phyloP scores from a whole-genome alignment of 2,329 filamentous ascomycete species.

The Boeremia exigua region DNA sequence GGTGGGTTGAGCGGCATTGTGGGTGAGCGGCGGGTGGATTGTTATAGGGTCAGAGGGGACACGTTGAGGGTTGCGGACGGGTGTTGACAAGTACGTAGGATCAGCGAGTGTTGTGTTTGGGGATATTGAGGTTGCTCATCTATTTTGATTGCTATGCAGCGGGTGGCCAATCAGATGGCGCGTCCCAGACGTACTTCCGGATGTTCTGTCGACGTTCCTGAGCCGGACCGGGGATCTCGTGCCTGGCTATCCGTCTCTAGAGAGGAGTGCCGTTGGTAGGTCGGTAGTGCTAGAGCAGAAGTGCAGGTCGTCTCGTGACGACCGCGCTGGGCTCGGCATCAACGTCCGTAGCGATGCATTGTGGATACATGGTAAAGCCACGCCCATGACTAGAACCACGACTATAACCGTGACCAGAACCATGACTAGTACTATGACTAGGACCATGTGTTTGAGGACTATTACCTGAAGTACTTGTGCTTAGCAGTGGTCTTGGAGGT shows the following conservation, averaged over 20 bases:
- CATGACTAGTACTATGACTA: no score
- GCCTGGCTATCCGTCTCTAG: neutral
- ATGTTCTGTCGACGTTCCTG: constrained; percentile 2
- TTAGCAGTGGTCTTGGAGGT: no score
- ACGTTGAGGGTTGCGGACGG: constrained; percentile 43
- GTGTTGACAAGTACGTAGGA: constrained; percentile 25
- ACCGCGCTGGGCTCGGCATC: neutral
- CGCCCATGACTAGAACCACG: no score
- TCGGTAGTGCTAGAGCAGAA: neutral
- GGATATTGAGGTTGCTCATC: constrained; percentile 43
- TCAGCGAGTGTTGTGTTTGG: constrained; percentile 27
- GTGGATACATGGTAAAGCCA: no score
- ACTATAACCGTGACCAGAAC: no score
- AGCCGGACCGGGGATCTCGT: neutral
- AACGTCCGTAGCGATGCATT: no score
- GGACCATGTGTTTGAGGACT: no score
- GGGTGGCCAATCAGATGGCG: constrained; percentile 34
- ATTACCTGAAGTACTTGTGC: no score
- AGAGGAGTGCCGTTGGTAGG: neutral
- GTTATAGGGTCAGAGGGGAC: constrained; percentile 40
- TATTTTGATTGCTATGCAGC: constrained; percentile 41
- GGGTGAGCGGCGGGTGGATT: constrained; percentile 9
- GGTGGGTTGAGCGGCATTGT: constrained; percentile 15
- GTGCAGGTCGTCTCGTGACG: no score
- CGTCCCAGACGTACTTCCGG: neutral